Base-by-base conservation (phyloP, 306 rosid species). In the Senna tora region DNA sequence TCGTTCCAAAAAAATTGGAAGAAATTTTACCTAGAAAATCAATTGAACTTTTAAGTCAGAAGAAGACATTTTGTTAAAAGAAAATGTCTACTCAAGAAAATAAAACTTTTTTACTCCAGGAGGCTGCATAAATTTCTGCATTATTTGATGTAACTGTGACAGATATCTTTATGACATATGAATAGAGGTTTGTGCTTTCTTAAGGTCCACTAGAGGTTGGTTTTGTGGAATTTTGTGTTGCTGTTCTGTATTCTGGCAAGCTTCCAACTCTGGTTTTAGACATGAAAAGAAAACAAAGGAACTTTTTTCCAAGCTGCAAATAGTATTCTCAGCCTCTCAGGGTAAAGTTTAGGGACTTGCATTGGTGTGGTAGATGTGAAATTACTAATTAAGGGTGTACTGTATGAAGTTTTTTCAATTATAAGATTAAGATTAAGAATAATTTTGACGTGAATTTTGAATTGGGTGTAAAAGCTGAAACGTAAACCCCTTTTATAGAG, bases 101-200 rank as follows among this genome's bases (percentile, higher is more conserved):
- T 68, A 10, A 17, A 49, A 19, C 55, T 50, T 39, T 21, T 58
- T 20, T 60, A 43, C 42, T 2, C 19, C 61, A 32, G 54, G 55
- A 30, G 34, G 45, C 65, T 22, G 39, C 55, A 45, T 45, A 67
- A 39, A 14, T 55, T 59, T 63, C 28, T 66, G 34, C 33, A 41
- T 14, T 73, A 62, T 69, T 69, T 63, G 39, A 53, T 30, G 42
- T 79, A 68, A 21, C 30, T 67, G 25, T 38, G 46, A 79, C 45
- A 10, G 28, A 56, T 33, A 49, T 74, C n/a, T 56, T 12, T 12
- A 17, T 30, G 60, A 66, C 46, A 21, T 4, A 14, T 33, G 50
- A 72, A 58, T 69, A 2, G 63, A 58, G 69, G 38, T 49, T 58
- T 59, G 34, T 22, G 46, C 16, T 59, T 67, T 67, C 67, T 46